Evolutionary conservation across 2,329 filamentous ascomycete genomes (phyloP), one percentile per base, ranked within the genome.

Genomic region (Coniochaeta sp.): DNA sequence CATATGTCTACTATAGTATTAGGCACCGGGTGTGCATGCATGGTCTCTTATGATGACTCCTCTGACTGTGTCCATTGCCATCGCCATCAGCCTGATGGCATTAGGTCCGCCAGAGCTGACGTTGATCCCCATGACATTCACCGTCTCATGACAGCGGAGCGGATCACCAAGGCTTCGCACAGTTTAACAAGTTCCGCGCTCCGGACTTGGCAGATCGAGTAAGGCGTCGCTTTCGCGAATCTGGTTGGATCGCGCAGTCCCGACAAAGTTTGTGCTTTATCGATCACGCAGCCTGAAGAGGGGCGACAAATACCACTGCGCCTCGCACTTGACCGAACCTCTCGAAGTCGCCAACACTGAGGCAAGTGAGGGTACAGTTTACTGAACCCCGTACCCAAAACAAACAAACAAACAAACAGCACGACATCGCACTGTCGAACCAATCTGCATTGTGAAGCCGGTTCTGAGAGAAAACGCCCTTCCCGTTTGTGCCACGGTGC

Each of bases 401-500:
- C 43, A 47, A 24, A 47, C 43, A 47, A 57, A 57, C 54, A 57
- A 57, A 56, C 28, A 34, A 56, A 57, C 52, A 55, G 11, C 52
- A 55, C 34, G 54, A 14, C 28, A 14, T 34, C 16, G 34, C 7
- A 28, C 4, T 12, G 5, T 5, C 54, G 54, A 59, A 60, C 61
- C 61, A 60, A 44, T 57, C 33, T 52, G 36, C 33, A 28, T 22
- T 31, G 31, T 59, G 31, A 22, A 57, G 31, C 28, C 28, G 28
- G 28, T 31, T 9, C 28, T 31, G 33, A 38, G 57, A 59, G 43
- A 63, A 59, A 62, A 57, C 31, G 31, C 31, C 62, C 36, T 65
- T 60, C 60, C 62, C 63, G 62, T 61, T 57, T 63, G 60, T 65
- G 64, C 43, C 57, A 63, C 64, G 58, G 59, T 63, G 56, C 34